These are phyloP conservation scores for Moricandia arvensis DNA, from an alignment of 345 rosid genomes.

Conservation along the genomic window DNA sequence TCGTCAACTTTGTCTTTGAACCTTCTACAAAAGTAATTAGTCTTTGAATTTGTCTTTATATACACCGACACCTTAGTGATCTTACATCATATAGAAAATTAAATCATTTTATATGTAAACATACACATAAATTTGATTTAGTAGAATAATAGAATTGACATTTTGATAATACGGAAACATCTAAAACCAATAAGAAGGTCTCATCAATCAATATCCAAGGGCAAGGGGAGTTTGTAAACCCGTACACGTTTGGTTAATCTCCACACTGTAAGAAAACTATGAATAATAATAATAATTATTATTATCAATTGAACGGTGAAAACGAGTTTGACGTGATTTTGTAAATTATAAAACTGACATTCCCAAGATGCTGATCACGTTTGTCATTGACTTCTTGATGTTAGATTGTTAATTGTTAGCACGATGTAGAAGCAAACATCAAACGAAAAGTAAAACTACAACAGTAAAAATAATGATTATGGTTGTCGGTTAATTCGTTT, in stretches of 20 bases:
- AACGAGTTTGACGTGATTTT: constrained; percentile 18
- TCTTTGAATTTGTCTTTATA: not conserved
- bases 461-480: not conserved
- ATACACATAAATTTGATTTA: not conserved
- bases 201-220: not conserved
- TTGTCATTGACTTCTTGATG: constrained; percentile 32
- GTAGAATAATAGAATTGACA: not conserved
- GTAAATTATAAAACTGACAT: constrained; percentile 3
- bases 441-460: not conserved
- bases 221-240: constrained; percentile 13
- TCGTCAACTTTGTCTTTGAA: not conserved
- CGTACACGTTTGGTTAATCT: constrained; percentile 37
- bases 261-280: constrained; percentile 16
- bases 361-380: constrained; percentile 28
- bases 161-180: not conserved
- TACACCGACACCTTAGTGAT: not conserved
- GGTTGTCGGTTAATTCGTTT: not conserved
- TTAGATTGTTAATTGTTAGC: not conserved
- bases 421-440: not conserved
- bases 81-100: not conserved
- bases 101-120: not conserved
- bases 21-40: not conserved
- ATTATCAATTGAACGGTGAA: constrained; percentile 2
- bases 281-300: not conserved
- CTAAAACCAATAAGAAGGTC: not conserved